Conservation (phyloP, 2,329 filamentous ascomycete species). For the Sclerotinia sclerotiorum region DNA sequence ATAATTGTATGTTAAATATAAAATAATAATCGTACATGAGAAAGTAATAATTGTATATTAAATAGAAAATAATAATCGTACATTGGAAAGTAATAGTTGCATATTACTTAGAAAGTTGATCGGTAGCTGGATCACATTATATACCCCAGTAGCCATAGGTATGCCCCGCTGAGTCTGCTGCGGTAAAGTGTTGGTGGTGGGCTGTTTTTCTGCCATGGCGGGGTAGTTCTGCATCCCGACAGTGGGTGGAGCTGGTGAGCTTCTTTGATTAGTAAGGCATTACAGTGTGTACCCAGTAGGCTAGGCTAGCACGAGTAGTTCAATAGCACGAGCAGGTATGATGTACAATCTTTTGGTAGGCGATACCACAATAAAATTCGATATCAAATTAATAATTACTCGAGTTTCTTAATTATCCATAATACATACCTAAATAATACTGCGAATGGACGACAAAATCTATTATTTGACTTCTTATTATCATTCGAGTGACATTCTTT, state of each 20-base stretch:
- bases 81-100: too few species aligned
- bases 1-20: too few species aligned
- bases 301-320: background rate
- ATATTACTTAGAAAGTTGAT: too few species aligned
- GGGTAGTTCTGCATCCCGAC: background rate
- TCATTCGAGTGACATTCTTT: background rate
- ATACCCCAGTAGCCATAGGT: too few species aligned
- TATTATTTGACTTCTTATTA: background rate
- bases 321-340: background rate
- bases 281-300: background rate
- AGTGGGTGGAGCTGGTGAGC: background rate
- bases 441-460: background rate
- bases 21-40: too few species aligned
- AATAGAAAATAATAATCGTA: too few species aligned
- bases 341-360: background rate
- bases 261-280: background rate
- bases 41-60: too few species aligned
- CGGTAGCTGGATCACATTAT: too few species aligned
- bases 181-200: background rate
- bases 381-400: too few species aligned
- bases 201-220: background rate
- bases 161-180: too few species aligned
- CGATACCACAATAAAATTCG: slow-evolving; percentile 1
- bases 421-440: too few species aligned
- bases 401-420: too few species aligned